Evolutionary conservation across 371 early-diverging fungal species (phyloP).

Genomic region (Apophysomyces ossiformis): DNA sequence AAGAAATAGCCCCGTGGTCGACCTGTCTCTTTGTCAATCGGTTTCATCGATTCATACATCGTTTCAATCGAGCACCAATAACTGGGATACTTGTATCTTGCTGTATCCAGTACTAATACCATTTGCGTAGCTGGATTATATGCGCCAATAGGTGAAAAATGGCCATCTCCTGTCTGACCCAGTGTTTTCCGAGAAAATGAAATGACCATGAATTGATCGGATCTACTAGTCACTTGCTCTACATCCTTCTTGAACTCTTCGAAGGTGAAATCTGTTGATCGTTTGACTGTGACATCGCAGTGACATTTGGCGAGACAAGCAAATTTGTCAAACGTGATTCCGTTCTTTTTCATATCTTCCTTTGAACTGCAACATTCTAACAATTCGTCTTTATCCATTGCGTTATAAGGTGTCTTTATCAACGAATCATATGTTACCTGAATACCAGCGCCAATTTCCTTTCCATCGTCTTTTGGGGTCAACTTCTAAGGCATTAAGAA

Average conservation of each 20-base stretch:
- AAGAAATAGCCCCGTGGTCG: constrained; percentile 87
- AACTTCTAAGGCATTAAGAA: constrained; percentile 90
- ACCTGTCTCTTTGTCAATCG: constrained; percentile 81
- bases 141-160: constrained; percentile 78
- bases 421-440: constrained; percentile 22
- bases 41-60: constrained; percentile 82
- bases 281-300: constrained; percentile 77
- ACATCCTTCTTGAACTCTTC: constrained; percentile 83
- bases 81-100: constrained; percentile 80
- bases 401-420: not conserved
- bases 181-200: constrained; percentile 81
- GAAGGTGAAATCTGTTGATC: constrained; percentile 65
- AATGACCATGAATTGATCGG: constrained; percentile 86
- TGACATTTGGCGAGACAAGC: constrained; percentile 87
- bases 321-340: constrained; percentile 90
- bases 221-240: constrained; percentile 63
- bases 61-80: constrained; percentile 75
- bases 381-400: constrained; percentile 68
- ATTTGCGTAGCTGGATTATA: constrained; percentile 67
- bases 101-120: constrained; percentile 85
- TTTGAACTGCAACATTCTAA: constrained; percentile 83
- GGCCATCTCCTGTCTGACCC: constrained; percentile 93
- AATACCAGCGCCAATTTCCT: constrained; percentile 90
- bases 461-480: constrained; percentile 90
- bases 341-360: constrained; percentile 79